Percentiles rank a stretch among this genome's conserved stretches.
Conservation (phyloP, 441 rosid species). For the Mallotus repandus region DNA sequence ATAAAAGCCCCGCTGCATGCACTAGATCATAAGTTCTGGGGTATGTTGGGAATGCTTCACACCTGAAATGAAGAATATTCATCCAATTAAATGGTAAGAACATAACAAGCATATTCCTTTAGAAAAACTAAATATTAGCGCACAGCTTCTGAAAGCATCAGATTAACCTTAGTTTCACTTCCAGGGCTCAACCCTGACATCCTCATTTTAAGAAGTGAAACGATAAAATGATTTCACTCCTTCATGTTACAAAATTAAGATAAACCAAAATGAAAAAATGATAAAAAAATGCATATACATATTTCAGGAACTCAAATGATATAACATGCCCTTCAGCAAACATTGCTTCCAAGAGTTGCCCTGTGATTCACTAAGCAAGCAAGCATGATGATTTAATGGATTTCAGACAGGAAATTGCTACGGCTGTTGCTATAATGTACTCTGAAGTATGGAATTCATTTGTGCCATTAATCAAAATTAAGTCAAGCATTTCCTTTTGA, state of each 20-base stretch:
- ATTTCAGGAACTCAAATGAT: slow-evolving; percentile 1
- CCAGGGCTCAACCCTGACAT: background rate
- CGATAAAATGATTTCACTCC: background rate
- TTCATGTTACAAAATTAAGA: background rate
- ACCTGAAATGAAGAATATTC: slow-evolving; percentile 50
- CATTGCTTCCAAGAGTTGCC: background rate
- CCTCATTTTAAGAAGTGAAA: background rate
- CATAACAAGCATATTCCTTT: background rate
- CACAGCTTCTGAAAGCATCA: no score
- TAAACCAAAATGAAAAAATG: background rate
- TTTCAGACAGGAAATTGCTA: background rate
- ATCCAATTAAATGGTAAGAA: background rate
- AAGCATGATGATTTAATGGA: background rate
- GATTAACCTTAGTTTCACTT: background rate
- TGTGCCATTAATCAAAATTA: no score
- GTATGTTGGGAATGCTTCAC: slow-evolving; percentile 93
- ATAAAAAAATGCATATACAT: background rate
- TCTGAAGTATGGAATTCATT: background rate
- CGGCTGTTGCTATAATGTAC: background rate
- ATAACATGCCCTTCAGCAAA: background rate
- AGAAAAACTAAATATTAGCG: background rate
- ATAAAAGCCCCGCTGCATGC: slow-evolving; percentile 78
- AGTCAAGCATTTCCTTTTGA: no score
- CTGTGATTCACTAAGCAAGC: background rate
- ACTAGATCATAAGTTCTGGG: slow-evolving; percentile 97